A percentile compares a stretch with the other conserved stretches of the same genome.
Conservation (phyloP, 1,139 yeast genomes). For the Sugiyamaella castrensis region DNA sequence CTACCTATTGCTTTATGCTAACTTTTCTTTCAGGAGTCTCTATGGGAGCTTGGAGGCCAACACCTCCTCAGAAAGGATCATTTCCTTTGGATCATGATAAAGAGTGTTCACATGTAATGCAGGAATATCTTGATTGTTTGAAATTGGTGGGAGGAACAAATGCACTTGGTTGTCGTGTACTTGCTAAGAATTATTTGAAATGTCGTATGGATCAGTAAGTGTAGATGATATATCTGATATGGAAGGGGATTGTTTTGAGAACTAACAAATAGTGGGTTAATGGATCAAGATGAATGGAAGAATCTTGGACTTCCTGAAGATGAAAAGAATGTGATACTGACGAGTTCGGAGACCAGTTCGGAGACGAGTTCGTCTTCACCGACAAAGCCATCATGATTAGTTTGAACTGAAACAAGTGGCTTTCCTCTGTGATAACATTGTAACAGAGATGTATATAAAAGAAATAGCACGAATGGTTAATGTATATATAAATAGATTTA, state of each 20-base stretch:
- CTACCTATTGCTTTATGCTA: too few relatives aligned
- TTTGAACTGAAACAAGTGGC: too few relatives aligned
- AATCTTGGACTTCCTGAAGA: conserved; percentile 81
- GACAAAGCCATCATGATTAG: too few relatives aligned
- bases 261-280: conserved; percentile 47
- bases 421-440: too few relatives aligned
- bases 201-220: conserved; percentile 80
- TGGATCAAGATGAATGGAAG: conserved; percentile 82
- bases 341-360: too few relatives aligned
- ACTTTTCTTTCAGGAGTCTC: conserved; percentile 8
- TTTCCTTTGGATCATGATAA: conserved; percentile 91
- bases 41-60: conserved; percentile 48
- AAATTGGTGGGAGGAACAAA: conserved; percentile 75
- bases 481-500: neutral
- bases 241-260: neutral
- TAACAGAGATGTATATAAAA: too few relatives aligned
- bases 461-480: too few relatives aligned
- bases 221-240: neutral
- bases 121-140: conserved; percentile 72
- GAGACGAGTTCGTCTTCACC: too few relatives aligned
- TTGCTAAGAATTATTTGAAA: conserved; percentile 76
- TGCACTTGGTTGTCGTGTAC: conserved; percentile 81
- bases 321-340: conserved; percentile 13
- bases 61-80: conserved; percentile 95
- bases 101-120: conserved; percentile 78